Evolutionary conservation across 805 yeast species (phyloP).

Genomic region (Wickerhamiella allomyrinae): DNA sequence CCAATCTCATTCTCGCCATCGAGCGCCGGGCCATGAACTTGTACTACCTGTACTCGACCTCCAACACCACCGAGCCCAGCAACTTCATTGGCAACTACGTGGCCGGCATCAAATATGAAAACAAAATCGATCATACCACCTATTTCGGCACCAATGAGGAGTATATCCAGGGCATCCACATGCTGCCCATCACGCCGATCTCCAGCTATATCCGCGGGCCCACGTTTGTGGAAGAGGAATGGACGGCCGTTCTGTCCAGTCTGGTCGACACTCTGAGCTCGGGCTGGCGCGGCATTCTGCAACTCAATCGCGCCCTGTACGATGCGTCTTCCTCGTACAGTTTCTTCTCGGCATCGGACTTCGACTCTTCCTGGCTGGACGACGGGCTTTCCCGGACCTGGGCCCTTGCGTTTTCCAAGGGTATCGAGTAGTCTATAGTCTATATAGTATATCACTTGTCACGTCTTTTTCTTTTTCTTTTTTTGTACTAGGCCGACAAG

Average conservation of each 20-base stretch:
- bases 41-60: conserved; percentile 38
- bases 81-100: conserved; percentile 44
- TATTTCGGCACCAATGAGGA: conserved; percentile 49
- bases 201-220: conserved; percentile 43
- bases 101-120: conserved; percentile 56
- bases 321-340: conserved; percentile 48
- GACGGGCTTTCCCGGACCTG: conserved; percentile 73
- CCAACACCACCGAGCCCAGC: conserved; percentile 38
- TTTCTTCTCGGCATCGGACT: conserved; percentile 41
- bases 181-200: conserved; percentile 56
- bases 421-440: conserved; percentile 4
- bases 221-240: conserved; percentile 38
- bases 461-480: no score
- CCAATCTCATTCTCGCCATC: conserved; percentile 44
- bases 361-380: conserved; percentile 44
- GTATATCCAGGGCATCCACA: conserved; percentile 66
- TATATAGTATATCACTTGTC: no score
- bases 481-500: no score
- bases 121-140: conserved; percentile 58
- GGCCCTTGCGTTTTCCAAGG: conserved; percentile 56
- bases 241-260: conserved; percentile 36
- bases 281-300: conserved; percentile 57
- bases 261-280: conserved; percentile 32
- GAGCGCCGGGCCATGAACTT: conserved; percentile 39
- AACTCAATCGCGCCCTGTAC: conserved; percentile 53